Conservation (phyloP, 2,329 filamentous ascomycete species). For the Neoscytalidium dimidiatum region DNA sequence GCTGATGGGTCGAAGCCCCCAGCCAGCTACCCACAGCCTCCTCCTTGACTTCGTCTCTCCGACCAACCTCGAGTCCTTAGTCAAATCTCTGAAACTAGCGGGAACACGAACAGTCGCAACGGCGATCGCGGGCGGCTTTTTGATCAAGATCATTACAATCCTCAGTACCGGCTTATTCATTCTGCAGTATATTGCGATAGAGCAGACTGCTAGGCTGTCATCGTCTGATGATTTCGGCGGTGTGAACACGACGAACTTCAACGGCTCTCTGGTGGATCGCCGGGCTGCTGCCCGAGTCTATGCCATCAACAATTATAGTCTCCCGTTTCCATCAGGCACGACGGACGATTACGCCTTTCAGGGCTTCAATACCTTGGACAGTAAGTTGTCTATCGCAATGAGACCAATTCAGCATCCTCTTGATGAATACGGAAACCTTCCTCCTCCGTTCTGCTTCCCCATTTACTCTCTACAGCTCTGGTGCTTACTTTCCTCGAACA, state of each 20-base stretch:
- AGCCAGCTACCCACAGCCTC: slow-evolving; percentile 3
- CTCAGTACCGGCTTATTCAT: slow-evolving; percentile 14
- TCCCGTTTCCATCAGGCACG: neutral
- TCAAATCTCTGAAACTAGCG: neutral
- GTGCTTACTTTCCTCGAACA: no score
- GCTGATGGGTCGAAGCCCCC: neutral
- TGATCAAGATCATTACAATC: slow-evolving; percentile 9
- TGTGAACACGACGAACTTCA: neutral
- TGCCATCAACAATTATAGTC: neutral
- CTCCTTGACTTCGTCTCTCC: slow-evolving; percentile 19
- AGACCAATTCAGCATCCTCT: no score
- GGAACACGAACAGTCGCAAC: neutral
- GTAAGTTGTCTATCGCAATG: no score
- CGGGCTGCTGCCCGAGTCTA: neutral
- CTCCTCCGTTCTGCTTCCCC: no score
- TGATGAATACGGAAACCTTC: no score
- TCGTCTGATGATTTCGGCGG: neutral
- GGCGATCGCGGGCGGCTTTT: neutral
- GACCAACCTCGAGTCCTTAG: neutral
- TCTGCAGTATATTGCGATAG: neutral
- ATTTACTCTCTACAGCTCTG: no score
- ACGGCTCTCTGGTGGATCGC: neutral
- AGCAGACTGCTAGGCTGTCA: neutral
- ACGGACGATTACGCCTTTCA: neutral
- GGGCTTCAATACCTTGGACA: neutral